phyloP scores from a whole-genome alignment of 805 yeast species.

The Allodekkera sacchari region DNA sequence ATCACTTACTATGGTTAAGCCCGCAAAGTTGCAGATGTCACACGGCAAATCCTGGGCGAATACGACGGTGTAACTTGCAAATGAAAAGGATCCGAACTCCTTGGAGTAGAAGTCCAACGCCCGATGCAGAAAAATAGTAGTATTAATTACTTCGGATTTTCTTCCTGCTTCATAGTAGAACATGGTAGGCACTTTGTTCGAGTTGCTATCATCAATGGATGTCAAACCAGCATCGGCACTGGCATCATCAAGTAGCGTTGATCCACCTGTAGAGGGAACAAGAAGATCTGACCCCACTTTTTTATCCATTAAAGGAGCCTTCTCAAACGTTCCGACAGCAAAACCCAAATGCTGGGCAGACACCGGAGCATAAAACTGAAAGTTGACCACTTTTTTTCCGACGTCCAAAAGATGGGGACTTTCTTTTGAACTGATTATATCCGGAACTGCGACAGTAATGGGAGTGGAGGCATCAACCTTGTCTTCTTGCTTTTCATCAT shows the following conservation, averaged over 20 bases:
- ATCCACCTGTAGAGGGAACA: constrained; percentile 19
- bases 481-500: constrained; percentile 33
- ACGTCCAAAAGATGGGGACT: constrained; percentile 68
- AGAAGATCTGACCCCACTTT: constrained; percentile 24
- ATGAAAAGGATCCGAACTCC: constrained; percentile 92
- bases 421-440: constrained; percentile 55
- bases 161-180: constrained; percentile 59
- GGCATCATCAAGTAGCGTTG: constrained; percentile 25
- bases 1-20: constrained; percentile 55
- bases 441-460: constrained; percentile 62
- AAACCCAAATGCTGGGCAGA: constrained; percentile 94
- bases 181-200: constrained; percentile 41
- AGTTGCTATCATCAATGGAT: constrained; percentile 11
- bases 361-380: constrained; percentile 76
- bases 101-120: constrained; percentile 79
- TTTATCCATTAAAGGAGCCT: constrained; percentile 42
- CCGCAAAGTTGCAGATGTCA: constrained; percentile 60
- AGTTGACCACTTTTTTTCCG: constrained; percentile 67
- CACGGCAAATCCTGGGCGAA: constrained; percentile 55
- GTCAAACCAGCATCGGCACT: constrained; percentile 18
- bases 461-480: constrained; percentile 40
- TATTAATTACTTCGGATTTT: constrained; percentile 49
- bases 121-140: constrained; percentile 66
- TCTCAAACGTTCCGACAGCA: constrained; percentile 84
- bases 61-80: constrained; percentile 68